Base-by-base conservation (phyloP, 2,329 filamentous ascomycete genomes). In the Ascomycota sp. region DNA sequence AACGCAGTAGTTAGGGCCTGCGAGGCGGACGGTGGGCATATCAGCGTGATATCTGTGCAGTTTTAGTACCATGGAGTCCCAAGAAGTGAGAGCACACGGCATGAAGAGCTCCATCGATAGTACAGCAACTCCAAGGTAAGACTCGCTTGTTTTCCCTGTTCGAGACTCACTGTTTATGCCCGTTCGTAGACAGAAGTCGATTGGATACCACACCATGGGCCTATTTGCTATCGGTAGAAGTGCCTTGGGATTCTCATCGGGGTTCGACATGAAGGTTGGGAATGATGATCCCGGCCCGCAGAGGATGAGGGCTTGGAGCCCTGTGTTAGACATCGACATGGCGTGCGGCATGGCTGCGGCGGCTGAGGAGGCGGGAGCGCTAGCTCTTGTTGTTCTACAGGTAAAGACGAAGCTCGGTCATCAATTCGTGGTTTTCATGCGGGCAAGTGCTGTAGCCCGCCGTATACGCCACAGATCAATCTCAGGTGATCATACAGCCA, bases 161-260 rank as follows among this genome's bases (percentile, higher is more conserved):
- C 5, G 16, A 21, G n/a, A 32, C 67, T 53, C 53, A 79, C 76
- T 64, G 47, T 74, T 78, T 42, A 84, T 70, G 43, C 80, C 79
- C 52, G 76, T 79, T 28, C 79, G 71, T 48, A 82, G 78, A 54
- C 79, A 86, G 57, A 81, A 86, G 46, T 86, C 79, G 29, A 89
- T 68, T 6, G 80, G 75, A 51, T 89, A 89, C 77, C 81, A 86
- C 31, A 89, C 75, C 80, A 89, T 89, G 1, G 80, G 80, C 43
- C 80, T 59, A 51, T 89, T 89, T 27, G 80, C 80, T 38, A 89
- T 77, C 6, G 80, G 80, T 7, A 89, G 57, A 16, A 89, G 66
- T 8, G 80, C 79, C 55, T 89, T 89, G 8, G 80, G 79, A 39
- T 79, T 74, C 48, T 84, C 76, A 54, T 77, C 72, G 6, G 79